These are phyloP conservation scores for Mucor lusitanicus DNA, from an alignment of 371 early-diverging fungal genomes.

Conservation along the genomic window DNA sequence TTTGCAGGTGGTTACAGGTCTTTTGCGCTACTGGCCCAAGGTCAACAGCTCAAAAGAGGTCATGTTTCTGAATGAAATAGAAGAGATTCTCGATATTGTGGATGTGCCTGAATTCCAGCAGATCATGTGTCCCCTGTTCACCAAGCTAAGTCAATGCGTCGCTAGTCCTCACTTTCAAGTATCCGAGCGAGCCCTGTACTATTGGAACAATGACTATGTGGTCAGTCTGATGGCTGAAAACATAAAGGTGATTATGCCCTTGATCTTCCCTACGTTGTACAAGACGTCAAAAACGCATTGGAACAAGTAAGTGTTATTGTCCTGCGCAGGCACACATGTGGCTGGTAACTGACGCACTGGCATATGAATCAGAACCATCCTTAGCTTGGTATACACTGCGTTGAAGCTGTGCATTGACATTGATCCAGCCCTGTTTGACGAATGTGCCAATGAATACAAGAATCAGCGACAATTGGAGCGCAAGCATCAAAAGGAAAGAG, in stretches of 20 bases:
- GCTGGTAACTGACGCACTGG: background rate
- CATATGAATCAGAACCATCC: constrained; percentile 71
- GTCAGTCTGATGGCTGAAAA: constrained; percentile 90
- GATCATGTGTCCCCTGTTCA: constrained; percentile 86
- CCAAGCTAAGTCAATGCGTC: constrained; percentile 88
- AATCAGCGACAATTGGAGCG: constrained; percentile 79
- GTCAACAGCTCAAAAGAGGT: constrained; percentile 96
- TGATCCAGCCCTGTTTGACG: constrained; percentile 90
- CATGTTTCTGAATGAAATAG: constrained; percentile 95
- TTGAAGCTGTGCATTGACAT: constrained; percentile 94
- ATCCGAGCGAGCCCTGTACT: constrained; percentile 92
- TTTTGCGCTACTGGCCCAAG: constrained; percentile 95
- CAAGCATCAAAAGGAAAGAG: constrained; percentile 77
- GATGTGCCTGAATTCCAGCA: constrained; percentile 87
- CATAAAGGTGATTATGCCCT: constrained; percentile 84
- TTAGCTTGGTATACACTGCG: constrained; percentile 92
- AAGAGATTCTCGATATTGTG: constrained; percentile 91
- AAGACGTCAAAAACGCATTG: constrained; percentile 92
- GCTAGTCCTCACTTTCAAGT: constrained; percentile 94
- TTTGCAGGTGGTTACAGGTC: constrained; percentile 74
- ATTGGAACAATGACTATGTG: constrained; percentile 97
- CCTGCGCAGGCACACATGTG: background rate
- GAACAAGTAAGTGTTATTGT: constrained; percentile 71
- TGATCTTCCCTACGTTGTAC: constrained; percentile 88
- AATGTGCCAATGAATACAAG: constrained; percentile 84